These are phyloP conservation scores for Saccharomyces mikatae DNA, from an alignment of 805 yeast genomes.

Conservation along the genomic window DNA sequence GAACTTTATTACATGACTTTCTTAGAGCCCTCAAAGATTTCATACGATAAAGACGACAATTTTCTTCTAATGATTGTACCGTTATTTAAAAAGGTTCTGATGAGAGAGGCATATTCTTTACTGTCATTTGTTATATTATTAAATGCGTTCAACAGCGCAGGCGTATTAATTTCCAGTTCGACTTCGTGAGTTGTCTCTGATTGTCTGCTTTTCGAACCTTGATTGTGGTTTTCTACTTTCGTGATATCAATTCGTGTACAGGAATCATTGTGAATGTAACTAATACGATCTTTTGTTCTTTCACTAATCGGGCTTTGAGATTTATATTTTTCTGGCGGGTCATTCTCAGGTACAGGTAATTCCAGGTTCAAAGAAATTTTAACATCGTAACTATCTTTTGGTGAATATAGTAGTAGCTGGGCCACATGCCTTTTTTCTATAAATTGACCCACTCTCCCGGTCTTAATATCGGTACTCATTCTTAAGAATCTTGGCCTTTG, in stretches of 20 bases:
- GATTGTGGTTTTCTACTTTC: conserved; percentile 36
- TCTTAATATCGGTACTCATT: conserved; percentile 57
- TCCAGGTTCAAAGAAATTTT: conserved; percentile 71
- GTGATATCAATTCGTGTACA: conserved; percentile 69
- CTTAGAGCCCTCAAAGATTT: conserved; percentile 32
- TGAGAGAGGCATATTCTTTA: conserved; percentile 49
- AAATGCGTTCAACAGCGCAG: conserved; percentile 34
- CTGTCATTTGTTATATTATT: conserved; percentile 38
- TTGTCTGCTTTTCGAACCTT: conserved; percentile 19
- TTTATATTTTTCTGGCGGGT: conserved; percentile 46
- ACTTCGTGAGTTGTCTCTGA: conserved; percentile 35
- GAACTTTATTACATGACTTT: conserved; percentile 17
- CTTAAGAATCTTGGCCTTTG: conserved; percentile 59
- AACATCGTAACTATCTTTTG: conserved; percentile 69
- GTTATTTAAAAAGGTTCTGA: conserved; percentile 52
- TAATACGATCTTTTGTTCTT: conserved; percentile 64
- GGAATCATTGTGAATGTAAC: conserved; percentile 68
- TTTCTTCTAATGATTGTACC: conserved; percentile 41
- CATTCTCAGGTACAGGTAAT: conserved; percentile 52
- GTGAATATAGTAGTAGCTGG: conserved; percentile 62
- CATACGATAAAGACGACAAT: conserved; percentile 27
- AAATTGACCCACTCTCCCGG: conserved; percentile 58
- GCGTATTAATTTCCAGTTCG: conserved; percentile 45
- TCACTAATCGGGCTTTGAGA: conserved; percentile 46
- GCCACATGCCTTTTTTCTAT: conserved; percentile 70